These are phyloP conservation scores for Melanomma pulvis-pyrius DNA, from an alignment of 495 filamentous ascomycete species.

Conservation along the genomic window DNA sequence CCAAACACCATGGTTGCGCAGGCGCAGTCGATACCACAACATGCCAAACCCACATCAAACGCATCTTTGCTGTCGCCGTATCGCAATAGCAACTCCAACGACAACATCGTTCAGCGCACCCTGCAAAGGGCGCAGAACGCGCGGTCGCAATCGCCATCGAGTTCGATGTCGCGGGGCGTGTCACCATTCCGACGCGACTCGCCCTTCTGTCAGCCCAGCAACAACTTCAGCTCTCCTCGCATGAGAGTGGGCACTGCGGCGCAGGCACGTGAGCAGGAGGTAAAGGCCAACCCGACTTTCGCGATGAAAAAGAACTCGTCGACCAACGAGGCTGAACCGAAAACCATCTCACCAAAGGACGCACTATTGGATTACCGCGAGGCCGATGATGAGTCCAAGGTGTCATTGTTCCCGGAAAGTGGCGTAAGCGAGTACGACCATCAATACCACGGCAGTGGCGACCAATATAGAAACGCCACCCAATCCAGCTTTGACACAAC, in stretches of 20 bases:
- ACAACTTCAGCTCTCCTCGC: conserved; percentile 44
- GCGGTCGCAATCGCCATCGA: conserved; percentile 58
- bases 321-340: conserved; percentile 62
- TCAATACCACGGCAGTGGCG: conserved; percentile 38
- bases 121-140: conserved; percentile 77
- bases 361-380: conserved; percentile 83
- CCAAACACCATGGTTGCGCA: conserved; percentile 61
- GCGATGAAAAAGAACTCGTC: conserved; percentile 45
- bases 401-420: conserved; percentile 67
- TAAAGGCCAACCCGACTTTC: conserved; percentile 56
- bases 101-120: conserved; percentile 67
- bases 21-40: conserved; percentile 42
- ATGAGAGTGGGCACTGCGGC: conserved; percentile 59
- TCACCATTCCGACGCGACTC: conserved; percentile 86
- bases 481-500: conserved; percentile 45
- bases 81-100: conserved; percentile 52
- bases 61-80: conserved; percentile 55
- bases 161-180: conserved; percentile 62
- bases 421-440: conserved; percentile 53
- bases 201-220: conserved; percentile 58
- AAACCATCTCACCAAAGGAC: conserved; percentile 96
- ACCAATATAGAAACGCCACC: conserved; percentile 38
- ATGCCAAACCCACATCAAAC: conserved; percentile 44
- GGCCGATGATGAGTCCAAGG: conserved; percentile 64
- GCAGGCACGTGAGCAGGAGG: conserved; percentile 61